phyloP scores from a whole-genome alignment of 2,329 filamentous ascomycete species.

The Xylariaceae sp. region DNA sequence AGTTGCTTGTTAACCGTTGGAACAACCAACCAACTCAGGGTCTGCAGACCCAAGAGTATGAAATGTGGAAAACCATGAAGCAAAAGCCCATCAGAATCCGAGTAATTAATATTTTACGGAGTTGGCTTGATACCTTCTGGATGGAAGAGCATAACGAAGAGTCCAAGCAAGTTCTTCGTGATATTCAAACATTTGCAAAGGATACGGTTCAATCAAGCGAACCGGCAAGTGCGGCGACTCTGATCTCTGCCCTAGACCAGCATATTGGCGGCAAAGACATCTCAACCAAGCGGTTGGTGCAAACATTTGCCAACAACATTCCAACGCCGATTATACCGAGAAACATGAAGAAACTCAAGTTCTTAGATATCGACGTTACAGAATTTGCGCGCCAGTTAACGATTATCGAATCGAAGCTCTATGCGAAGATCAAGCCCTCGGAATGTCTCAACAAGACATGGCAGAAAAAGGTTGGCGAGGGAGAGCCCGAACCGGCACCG shows the following conservation, averaged over 20 bases:
- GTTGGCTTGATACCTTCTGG: conserved; percentile 98
- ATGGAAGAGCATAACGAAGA: conserved; percentile 89
- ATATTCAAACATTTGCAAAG: conserved; percentile 85
- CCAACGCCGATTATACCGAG: conserved; percentile 90
- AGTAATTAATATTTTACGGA: conserved; percentile 96
- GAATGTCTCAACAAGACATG: conserved; percentile 98
- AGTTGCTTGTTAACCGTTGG: conserved; percentile 86
- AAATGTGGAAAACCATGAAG: conserved; percentile 87
- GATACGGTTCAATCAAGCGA: conserved; percentile 91
- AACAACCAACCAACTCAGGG: conserved; percentile 86
- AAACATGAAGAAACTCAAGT: conserved; percentile 99
- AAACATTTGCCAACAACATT: conserved; percentile 76
- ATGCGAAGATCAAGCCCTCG: conserved; percentile 91
- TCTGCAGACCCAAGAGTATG: conserved; percentile 67
- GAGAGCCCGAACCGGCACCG: conserved; percentile 77
- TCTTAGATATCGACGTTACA: conserved; percentile 89
- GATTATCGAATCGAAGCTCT: conserved; percentile 90
- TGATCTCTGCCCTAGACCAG: conserved; percentile 86
- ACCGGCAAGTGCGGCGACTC: conserved; percentile 77
- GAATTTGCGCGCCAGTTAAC: conserved; percentile 98
- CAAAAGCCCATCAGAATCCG: conserved; percentile 94
- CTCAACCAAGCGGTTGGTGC: conserved; percentile 76
- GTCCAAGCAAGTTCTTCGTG: conserved; percentile 76
- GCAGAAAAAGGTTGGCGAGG: conserved; percentile 87
- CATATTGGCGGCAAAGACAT: conserved; percentile 83